Evolutionary conservation across 331 rosid genomes (phyloP).

Genomic region (Quercus tomentella): DNA sequence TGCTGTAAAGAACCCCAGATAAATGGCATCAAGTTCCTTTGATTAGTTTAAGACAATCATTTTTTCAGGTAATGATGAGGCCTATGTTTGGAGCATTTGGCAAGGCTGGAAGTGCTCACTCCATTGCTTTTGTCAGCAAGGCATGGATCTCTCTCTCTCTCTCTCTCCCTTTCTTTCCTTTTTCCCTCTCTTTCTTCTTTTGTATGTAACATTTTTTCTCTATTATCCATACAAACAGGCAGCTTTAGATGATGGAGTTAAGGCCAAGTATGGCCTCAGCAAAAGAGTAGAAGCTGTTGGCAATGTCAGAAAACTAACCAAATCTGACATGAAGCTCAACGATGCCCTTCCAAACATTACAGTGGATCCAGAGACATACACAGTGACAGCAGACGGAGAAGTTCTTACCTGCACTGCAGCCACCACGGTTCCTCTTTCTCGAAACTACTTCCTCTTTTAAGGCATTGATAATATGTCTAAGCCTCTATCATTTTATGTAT

Average conservation of each 20-base stretch:
- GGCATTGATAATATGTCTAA: neutral
- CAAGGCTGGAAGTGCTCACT: constrained; percentile 71
- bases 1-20: neutral
- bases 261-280: constrained; percentile 52
- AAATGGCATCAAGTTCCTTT: neutral
- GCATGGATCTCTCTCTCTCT: constrained; percentile 36
- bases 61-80: constrained; percentile 70
- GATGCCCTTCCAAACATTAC: constrained; percentile 71
- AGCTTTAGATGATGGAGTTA: constrained; percentile 51
- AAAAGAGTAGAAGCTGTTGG: constrained; percentile 73
- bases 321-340: constrained; percentile 87
- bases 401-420: constrained; percentile 67
- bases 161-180: neutral
- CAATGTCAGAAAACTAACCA: constrained; percentile 62
- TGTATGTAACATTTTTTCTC: neutral
- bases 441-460: constrained; percentile 82
- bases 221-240: constrained; percentile 42
- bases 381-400: constrained; percentile 69
- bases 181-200: neutral
- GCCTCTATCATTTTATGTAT: neutral
- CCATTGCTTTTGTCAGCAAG: constrained; percentile 95
- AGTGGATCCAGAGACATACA: constrained; percentile 85
- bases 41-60: neutral
- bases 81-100: constrained; percentile 93
- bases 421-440: constrained; percentile 66